Base-by-base conservation (phyloP, 495 filamentous ascomycete species). In the Talaromyces nanjingensis region DNA sequence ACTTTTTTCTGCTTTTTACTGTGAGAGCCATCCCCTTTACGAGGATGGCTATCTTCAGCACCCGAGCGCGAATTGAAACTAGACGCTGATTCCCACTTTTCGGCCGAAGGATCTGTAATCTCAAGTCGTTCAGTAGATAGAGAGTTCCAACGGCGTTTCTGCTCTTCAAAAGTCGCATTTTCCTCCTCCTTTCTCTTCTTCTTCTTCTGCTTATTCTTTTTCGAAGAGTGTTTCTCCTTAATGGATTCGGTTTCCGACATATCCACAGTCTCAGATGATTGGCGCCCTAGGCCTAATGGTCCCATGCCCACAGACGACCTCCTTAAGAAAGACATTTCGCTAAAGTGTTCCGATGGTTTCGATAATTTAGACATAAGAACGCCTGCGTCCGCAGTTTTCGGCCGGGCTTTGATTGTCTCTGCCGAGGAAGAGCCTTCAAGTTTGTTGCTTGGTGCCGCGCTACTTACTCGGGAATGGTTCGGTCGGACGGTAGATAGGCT, bases 1-100 rank as follows among this genome's bases (percentile, higher is more conserved):
- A 92, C 89, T 73, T 87, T 91, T 71, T 91, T 90, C 66, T 89
- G 84, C 70, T 90, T 90, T 49, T 77, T 80, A 14, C 75, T 69
- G 71, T 90, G 92, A 9, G 74, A 70, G 60, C 79, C 81, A 1
- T 72, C 70, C 4, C 68, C 69, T 55, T 67, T 73, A 25, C 66
- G 62, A 25, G 69, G 67, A 22, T 29, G 18, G n/a, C 31, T 33
- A 16, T 59, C 53, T 52, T 47, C 59, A 9, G 27, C 31, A 7
- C 56, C 56, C 6, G 56, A 59, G 7, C 60, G 42, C 18, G 60
- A 62, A 33, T 34, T 52, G n/a, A 29, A 31, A 25, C 60, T 62
- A 12, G 60, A 62, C 9, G 60, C 60, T 25, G 60, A 62, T 18
- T 62, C 60, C 60, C 60, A 62, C 29, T 54, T 62, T 12, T 62